Base-by-base conservation (phyloP, 1,284 basidiomycete species). In the Heterobasidion irregulare region DNA sequence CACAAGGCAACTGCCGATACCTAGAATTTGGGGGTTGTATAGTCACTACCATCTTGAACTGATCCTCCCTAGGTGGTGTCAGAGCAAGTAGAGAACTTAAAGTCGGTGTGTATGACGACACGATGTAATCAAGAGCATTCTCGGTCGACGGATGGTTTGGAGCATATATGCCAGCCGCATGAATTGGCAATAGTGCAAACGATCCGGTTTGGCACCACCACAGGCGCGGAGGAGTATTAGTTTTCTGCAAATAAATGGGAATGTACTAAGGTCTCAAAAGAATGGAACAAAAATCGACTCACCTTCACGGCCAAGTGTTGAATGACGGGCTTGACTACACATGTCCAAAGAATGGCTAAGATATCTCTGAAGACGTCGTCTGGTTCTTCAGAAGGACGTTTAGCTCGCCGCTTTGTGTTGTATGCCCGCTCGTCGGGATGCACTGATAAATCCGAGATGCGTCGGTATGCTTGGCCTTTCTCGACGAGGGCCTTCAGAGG, bases 51-150 rank as follows among this genome's bases (percentile, higher is more conserved):
- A n/a, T 16, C n/a, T 34, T n/a, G 49, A 19, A 16, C 12, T 6
- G 26, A 6, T 26, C 1, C 26, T 8, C 18, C 26, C 4, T 3
- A 47, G 26, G 46, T 4, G 26, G 16, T 18, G 15, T 18, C 16
- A 26, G 19, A 13, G 15, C 8, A 41, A 54, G 46, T 41, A 52
- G 44, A 12, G 44, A 15, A 34, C 33, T 8, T 4, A 67, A 51
- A 0, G 64, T 64, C 4, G 64, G 61, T 8, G 57, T 63, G 53
- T 66, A 67, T 1, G 65, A 67, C 2, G 64, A 64, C 10, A 64
- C 53, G 45, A 60, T 60, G 32, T 57, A 61, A 45, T 66, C 64
- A 8, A 46, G 44, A 7, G 19, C 26, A 49, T 43, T 2, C 51
- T 56, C 6, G 53, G 50, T 47, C 5, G 26, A 26, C 3, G 26